phyloP scores from a whole-genome alignment of 306 rosid genomes.

The Quercus wislizeni region DNA sequence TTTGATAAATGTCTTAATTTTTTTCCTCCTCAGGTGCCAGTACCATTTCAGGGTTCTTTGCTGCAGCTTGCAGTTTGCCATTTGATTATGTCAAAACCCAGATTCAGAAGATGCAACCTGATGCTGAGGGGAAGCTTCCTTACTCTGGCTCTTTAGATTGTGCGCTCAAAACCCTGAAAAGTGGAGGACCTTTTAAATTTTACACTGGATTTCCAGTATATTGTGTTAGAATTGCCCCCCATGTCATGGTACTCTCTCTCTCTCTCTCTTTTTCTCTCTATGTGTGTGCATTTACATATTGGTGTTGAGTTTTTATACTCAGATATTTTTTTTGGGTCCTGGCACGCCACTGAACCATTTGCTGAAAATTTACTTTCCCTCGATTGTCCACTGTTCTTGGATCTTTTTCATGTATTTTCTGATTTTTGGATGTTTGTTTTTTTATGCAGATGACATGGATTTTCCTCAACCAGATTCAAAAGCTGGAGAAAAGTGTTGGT shows the following conservation, averaged over 20 bases:
- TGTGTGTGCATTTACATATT: neutral
- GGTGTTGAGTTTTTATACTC: neutral
- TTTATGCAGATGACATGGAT: slow-evolving; percentile 92
- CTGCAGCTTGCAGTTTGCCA: slow-evolving; percentile 96
- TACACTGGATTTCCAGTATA: slow-evolving; percentile 96
- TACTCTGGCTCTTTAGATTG: slow-evolving; percentile 90
- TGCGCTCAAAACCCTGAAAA: slow-evolving; percentile 66
- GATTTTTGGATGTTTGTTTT: neutral
- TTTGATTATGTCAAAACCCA: slow-evolving; percentile 96
- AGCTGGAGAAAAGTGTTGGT: slow-evolving; percentile 56
- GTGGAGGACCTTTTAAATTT: slow-evolving; percentile 83
- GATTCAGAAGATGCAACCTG: slow-evolving; percentile 97
- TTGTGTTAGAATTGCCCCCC: slow-evolving; percentile 91
- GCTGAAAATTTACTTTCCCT: neutral
- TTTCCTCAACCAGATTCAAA: slow-evolving; percentile 91
- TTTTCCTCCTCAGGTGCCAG: slow-evolving; percentile 63
- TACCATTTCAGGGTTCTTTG: slow-evolving; percentile 83
- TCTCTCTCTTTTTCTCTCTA: neutral
- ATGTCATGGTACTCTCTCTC: slow-evolving; percentile 72
- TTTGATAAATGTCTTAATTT: neutral
- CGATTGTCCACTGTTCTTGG: neutral
- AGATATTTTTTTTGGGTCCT: neutral
- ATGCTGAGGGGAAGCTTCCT: slow-evolving; percentile 86
- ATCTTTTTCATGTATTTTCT: neutral
- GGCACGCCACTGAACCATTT: neutral